These are phyloP conservation scores for Colletotrichum cuscutae DNA, from an alignment of 2,329 filamentous ascomycete genomes.

Conservation along the genomic window DNA sequence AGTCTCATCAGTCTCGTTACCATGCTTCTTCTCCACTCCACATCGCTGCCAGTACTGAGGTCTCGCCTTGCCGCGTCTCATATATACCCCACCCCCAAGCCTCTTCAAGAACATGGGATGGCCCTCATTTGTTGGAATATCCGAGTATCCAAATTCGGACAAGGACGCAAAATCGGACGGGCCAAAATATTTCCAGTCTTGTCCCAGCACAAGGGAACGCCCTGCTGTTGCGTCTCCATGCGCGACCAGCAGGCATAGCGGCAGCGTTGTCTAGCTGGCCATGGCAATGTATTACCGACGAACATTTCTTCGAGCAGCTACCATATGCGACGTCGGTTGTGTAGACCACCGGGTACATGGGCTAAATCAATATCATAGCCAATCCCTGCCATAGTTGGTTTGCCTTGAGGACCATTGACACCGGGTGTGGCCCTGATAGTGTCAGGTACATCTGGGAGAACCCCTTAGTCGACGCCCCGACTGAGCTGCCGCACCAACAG, in stretches of 20 bases:
- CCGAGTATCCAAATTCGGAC: background rate
- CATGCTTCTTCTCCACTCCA: background rate
- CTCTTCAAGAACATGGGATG: background rate
- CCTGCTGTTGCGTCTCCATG: background rate
- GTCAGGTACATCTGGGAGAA: too few species aligned
- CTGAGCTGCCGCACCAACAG: too few species aligned
- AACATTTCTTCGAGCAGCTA: background rate
- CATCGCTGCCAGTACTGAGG: background rate
- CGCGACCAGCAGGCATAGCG: background rate
- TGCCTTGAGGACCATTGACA: too few species aligned
- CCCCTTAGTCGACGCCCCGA: rapidly evolving
- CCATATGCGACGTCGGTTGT: background rate
- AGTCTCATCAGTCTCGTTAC: background rate
- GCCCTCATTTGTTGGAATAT: background rate
- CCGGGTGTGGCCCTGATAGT: too few species aligned
- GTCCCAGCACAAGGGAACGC: background rate
- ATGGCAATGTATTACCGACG: background rate
- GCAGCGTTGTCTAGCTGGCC: background rate
- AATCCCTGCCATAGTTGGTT: background rate
- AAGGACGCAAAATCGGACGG: too few species aligned
- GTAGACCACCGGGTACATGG: background rate
- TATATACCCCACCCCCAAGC: background rate
- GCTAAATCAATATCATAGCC: background rate
- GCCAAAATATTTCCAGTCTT: background rate
- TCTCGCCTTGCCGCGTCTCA: background rate